phyloP scores from a whole-genome alignment of 139 green algal species.

The Chlamydomonas sphaeroides region DNA sequence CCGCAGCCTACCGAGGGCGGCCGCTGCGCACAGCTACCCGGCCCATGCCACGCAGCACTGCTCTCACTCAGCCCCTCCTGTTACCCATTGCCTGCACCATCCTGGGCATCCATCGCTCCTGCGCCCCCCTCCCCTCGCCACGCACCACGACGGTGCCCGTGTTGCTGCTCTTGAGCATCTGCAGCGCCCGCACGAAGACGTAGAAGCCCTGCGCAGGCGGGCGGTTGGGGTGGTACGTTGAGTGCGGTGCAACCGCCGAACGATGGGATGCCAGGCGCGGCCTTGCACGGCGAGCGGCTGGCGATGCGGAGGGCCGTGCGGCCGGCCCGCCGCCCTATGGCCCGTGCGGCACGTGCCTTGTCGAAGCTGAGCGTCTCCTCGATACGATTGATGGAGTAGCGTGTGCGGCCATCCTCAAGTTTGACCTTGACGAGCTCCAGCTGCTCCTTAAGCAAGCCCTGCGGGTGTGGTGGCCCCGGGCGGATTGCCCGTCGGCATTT shows the following conservation, averaged over 20 bases:
- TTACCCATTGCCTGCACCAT: too few species aligned
- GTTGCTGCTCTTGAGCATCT: slow-evolving; percentile 80
- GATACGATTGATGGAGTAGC: slow-evolving; percentile 78
- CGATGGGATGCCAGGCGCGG: too few species aligned
- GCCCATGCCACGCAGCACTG: too few species aligned
- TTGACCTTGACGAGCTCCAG: slow-evolving; percentile 77
- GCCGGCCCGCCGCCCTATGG: too few species aligned
- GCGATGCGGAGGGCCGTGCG: too few species aligned
- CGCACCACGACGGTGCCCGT: slow-evolving; percentile 82
- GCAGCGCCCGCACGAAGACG: slow-evolving; percentile 90
- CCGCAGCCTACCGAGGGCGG: too few species aligned
- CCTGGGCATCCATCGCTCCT: not conserved
- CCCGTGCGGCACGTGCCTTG: slow-evolving; percentile 80
- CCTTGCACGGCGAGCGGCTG: too few species aligned
- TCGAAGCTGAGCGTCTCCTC: slow-evolving; percentile 88
- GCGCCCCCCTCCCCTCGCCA: not conserved
- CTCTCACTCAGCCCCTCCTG: too few species aligned
- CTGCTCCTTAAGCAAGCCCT: slow-evolving; percentile 84
- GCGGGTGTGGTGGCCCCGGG: not conserved
- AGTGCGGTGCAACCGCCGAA: not conserved
- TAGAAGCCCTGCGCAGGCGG: slow-evolving; percentile 87
- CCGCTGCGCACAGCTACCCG: too few species aligned
- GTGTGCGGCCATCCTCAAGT: slow-evolving; percentile 56
- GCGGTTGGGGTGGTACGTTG: too few species aligned
- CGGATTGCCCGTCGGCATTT: too few species aligned